Conservation (phyloP, 345 rosid species). For the Crucihimalaya himalaica region DNA sequence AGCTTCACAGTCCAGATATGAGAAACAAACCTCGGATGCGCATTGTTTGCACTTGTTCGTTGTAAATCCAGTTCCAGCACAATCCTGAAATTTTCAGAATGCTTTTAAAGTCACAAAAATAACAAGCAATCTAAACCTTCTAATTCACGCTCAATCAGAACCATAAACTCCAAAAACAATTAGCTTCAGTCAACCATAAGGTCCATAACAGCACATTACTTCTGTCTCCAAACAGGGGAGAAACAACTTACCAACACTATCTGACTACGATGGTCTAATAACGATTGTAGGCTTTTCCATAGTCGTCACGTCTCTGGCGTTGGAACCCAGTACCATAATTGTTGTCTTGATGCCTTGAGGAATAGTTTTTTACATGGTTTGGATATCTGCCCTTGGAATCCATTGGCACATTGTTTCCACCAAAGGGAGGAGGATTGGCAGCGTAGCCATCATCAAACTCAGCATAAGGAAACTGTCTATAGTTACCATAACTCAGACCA, state of each 20-base stretch:
- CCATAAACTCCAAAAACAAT: background rate
- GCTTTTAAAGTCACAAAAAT: background rate
- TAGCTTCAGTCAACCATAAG: background rate
- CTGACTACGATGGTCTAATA: slow-evolving; percentile 49
- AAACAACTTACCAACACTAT: slow-evolving; percentile 64
- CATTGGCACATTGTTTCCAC: slow-evolving; percentile 53
- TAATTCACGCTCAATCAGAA: background rate
- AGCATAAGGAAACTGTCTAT: slow-evolving; percentile 71
- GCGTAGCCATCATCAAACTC: slow-evolving; percentile 60
- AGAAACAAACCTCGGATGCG: background rate
- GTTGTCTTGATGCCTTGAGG: slow-evolving; percentile 70
- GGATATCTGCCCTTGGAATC: slow-evolving; percentile 70
- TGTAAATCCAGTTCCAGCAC: background rate
- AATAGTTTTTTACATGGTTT: slow-evolving; percentile 63
- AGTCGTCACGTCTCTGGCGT: slow-evolving; percentile 78
- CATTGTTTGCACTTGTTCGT: too few species aligned
- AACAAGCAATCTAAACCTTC: too few species aligned
- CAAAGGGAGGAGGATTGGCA: slow-evolving; percentile 54
- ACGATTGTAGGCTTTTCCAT: slow-evolving; percentile 78
- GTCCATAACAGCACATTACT: slow-evolving; percentile 5
- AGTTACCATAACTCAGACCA: slow-evolving; percentile 56
- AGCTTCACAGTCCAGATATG: background rate
- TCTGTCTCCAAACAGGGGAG: slow-evolving; percentile 31
- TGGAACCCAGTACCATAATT: slow-evolving; percentile 58
- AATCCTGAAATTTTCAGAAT: background rate